A percentile compares a stretch with the other conserved stretches of the same genome.
Conservation (phyloP, 176 grass and related monocot genomes). For the Aechmea fasciata region DNA sequence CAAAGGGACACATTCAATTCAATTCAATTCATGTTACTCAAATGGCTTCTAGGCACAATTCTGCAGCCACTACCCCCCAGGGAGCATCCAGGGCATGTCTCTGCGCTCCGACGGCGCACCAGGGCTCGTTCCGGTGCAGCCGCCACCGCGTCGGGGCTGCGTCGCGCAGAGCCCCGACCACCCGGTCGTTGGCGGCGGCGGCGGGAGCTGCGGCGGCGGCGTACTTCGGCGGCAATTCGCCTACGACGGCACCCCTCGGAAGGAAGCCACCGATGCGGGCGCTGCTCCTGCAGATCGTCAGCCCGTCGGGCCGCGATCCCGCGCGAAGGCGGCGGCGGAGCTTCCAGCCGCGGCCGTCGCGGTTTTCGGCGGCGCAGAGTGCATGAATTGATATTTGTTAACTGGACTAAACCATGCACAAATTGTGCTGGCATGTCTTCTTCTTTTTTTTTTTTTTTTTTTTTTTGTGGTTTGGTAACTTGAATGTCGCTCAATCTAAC, state of each 20-base stretch:
- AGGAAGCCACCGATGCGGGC: constrained; percentile 30
- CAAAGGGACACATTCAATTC: too few species aligned
- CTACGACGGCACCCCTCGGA: too few species aligned
- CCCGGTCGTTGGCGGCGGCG: not conserved
- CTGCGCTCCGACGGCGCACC: constrained; percentile 6
- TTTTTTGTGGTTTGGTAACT: too few species aligned
- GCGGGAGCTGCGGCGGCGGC: not conserved
- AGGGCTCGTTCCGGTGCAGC: constrained; percentile 8
- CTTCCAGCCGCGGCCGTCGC: constrained; percentile 53
- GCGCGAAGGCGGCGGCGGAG: constrained; percentile 25
- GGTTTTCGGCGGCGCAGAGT: constrained; percentile 33
- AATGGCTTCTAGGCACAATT: too few species aligned
- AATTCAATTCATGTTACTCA: too few species aligned
- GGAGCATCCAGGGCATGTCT: not conserved
- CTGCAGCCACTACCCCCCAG: too few species aligned
- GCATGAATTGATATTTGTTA: too few species aligned
- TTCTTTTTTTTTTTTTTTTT: too few species aligned
- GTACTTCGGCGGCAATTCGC: too few species aligned
- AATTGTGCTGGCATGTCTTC: constrained; percentile 2
- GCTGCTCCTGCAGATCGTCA: constrained; percentile 44
- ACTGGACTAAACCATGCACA: not conserved
- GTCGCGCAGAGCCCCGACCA: not conserved
- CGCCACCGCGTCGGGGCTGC: not conserved
- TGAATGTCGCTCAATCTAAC: too few species aligned
- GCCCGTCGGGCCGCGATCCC: constrained; percentile 31